Evolutionary conservation across 164 flowering plant species (phyloP).

Genomic region (Annona cherimola): DNA sequence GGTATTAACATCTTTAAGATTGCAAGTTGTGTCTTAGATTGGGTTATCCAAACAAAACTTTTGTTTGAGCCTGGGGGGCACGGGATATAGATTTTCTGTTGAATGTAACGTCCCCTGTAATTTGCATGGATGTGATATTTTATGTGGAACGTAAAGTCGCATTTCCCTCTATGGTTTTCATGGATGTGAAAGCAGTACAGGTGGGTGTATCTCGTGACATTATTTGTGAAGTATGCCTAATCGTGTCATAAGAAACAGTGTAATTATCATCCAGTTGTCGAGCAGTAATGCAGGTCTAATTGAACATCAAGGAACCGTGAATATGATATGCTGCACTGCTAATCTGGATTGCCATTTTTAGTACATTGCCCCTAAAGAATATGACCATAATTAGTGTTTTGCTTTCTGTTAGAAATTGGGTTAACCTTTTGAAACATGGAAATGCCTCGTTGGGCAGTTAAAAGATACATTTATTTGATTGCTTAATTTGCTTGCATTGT

Average conservation of each 20-base stretch:
- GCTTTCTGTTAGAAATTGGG: no score
- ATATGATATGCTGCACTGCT: no score
- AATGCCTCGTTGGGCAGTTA: no score
- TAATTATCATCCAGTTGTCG: not conserved
- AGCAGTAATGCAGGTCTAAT: not conserved
- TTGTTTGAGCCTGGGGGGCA: not conserved
- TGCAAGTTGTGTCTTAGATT: not conserved
- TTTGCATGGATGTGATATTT: not conserved
- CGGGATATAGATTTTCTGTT: not conserved
- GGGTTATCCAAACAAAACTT: not conserved
- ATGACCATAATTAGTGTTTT: no score
- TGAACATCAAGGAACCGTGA: not conserved
- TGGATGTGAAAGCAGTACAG: not conserved
- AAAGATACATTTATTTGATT: no score
- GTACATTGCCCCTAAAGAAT: no score
- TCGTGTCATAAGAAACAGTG: not conserved
- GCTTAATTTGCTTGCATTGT: no score
- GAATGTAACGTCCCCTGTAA: not conserved
- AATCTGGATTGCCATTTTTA: no score
- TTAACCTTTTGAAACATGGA: no score
- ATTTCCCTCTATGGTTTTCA: not conserved
- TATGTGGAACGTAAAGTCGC: not conserved
- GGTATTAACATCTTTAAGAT: slow-evolving; percentile 29
- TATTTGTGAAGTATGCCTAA: not conserved
- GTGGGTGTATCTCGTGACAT: not conserved